These are phyloP conservation scores for Fusarium metavorans DNA, from an alignment of 2,329 filamentous ascomycete species.

Conservation along the genomic window DNA sequence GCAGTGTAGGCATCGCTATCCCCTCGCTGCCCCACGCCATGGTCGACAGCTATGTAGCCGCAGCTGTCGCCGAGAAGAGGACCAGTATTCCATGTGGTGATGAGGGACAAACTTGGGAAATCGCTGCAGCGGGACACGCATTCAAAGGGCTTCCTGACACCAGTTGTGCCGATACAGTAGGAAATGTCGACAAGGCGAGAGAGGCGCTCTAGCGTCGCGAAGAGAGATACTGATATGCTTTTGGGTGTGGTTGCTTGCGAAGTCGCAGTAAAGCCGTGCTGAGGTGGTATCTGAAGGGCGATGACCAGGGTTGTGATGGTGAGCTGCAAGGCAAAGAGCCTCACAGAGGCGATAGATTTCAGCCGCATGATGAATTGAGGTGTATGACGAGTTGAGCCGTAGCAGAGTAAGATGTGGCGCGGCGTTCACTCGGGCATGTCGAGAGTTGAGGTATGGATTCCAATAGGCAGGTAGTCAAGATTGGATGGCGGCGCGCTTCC, in stretches of 20 bases:
- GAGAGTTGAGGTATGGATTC: not conserved
- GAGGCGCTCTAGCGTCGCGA: constrained; percentile 85
- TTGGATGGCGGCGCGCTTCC: not conserved
- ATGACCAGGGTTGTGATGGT: constrained; percentile 24
- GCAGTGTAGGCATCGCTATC: constrained; percentile 15
- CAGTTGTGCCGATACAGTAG: constrained; percentile 90
- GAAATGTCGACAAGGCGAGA: constrained; percentile 93
- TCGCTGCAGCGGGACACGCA: constrained; percentile 89
- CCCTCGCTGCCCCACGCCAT: constrained; percentile 53
- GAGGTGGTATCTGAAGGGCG: constrained; percentile 26
- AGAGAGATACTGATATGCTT: constrained; percentile 63
- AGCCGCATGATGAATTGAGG: constrained; percentile 21
- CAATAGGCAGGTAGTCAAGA: not conserved
- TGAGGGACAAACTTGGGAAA: constrained; percentile 82
- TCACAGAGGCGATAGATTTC: not conserved
- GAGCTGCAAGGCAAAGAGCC: constrained; percentile 35
- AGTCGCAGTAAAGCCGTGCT: not conserved
- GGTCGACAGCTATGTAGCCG: constrained; percentile 92
- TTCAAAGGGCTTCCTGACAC: constrained; percentile 83
- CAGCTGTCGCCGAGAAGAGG: constrained; percentile 88
- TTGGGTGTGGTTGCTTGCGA: constrained; percentile 60
- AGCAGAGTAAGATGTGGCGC: not conserved
- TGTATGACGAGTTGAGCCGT: not conserved
- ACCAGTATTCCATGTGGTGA: constrained; percentile 92
- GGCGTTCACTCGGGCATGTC: not conserved